A percentile compares a stretch with the other conserved stretches of the same genome.
Evolutionary conservation across 2,329 filamentous ascomycete genomes (phyloP).

Genomic region (Lachnellula cervina): DNA sequence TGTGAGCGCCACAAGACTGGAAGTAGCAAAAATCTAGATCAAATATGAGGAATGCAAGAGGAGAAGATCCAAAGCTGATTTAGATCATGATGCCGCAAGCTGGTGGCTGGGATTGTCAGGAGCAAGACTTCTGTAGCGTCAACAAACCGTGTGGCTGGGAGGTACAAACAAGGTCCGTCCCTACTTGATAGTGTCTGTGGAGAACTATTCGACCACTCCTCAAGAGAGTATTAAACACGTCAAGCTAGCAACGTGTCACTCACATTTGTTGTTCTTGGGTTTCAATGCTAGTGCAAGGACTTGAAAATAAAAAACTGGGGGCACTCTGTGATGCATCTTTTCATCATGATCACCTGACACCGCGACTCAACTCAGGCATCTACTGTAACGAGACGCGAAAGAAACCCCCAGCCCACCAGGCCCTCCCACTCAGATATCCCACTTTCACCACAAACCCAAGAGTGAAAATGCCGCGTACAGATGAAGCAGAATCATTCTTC

Average conservation of each 20-base stretch:
- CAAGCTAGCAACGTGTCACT: too few relatives aligned
- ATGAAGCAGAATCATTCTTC: conserved; percentile 72
- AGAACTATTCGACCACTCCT: too few relatives aligned
- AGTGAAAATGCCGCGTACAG: conserved; percentile 55
- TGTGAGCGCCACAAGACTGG: background rate
- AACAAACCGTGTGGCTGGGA: conserved; percentile 7
- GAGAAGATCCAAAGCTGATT: background rate
- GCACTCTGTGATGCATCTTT: background rate
- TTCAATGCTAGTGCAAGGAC: background rate
- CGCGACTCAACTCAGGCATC: background rate
- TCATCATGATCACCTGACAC: background rate
- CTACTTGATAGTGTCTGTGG: background rate
- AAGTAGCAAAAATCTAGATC: background rate
- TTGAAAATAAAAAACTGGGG: background rate
- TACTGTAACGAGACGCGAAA: background rate
- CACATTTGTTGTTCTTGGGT: too few relatives aligned
- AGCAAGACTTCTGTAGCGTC: background rate
- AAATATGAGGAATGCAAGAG: background rate
- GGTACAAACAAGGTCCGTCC: background rate
- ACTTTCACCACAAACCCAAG: background rate
- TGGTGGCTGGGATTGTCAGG: conserved; percentile 7
- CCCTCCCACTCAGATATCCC: too few relatives aligned
- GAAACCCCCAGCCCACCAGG: background rate
- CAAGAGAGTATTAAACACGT: too few relatives aligned
- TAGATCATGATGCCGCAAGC: conserved; percentile 2